Evolutionary conservation across 305 asterid species (phyloP), one percentile per base, ranked within the genome.

Genomic region (Stenogyne calaminthoides): DNA sequence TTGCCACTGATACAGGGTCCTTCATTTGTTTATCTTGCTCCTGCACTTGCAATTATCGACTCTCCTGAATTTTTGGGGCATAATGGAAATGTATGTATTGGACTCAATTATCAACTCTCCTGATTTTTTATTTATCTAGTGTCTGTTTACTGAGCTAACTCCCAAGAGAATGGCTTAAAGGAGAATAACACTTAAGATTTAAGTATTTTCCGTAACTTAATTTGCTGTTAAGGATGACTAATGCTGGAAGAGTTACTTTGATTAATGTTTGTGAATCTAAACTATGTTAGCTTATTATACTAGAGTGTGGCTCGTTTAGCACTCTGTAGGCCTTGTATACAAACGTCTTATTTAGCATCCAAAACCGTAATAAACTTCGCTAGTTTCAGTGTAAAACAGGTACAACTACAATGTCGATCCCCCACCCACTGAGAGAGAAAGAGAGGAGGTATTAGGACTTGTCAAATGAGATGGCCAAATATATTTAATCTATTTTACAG

Each of bases 1-100:
- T 78, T 95, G 82, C 99, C 99, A 67, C 82, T 95, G 80, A 91
- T 95, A 82, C 99, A 95, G 89, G 99, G 99, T 36, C 96, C 99
- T 74, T 95, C 99, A 0, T 95, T 92, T 75, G 97, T 95, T 74
- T 92, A 88, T 84, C 98, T 95, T 75, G 99, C 99, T 71, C 98
- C 99, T 56, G 97, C 89, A 55, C 94, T 95, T 72, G 98, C 96
- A 47, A 87, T 95, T 75, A 91, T 95, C 73, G 85, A 92, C 81
- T 95, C 99, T 75, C 90, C 96, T 4, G 97, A 95, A 82, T 92
- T 88, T 76, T 76, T 91, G 85, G 86, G 88, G 76, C 87, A 92
- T 70, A 88, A 81, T 67, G 95, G 96, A 84, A 91, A 92, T 86
- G 98, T 95, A 87, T 27, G 93, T 84, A 73, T 74, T 71, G 25